Evolutionary conservation across 1,284 basidiomycete genomes (phyloP), one percentile per base, ranked within the genome.

Genomic region (Naganishia albida): DNA sequence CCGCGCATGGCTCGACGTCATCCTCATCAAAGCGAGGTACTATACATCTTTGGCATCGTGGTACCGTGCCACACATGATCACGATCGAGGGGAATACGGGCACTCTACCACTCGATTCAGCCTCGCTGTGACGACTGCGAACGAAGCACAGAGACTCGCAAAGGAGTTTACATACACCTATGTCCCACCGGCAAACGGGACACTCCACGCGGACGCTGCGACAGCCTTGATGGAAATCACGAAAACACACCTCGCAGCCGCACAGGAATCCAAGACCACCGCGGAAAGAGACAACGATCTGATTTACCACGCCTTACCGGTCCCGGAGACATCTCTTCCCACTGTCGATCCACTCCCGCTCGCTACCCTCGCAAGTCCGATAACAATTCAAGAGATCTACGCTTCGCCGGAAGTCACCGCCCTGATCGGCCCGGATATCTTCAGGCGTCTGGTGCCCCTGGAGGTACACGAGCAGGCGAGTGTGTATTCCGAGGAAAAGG

Each of bases 401-500:
- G 86, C 87, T 20, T 85, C 89, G 28, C 86, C 91, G 0, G 94
- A 98, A 16, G 93, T 98, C 18, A 92, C 97, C 78, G 92, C 91
- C 78, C 86, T 94, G 51, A 95, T 99, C 69, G 95, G 96, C 0
- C 86, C 87, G 4, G 95, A 98, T 77, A 84, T 98, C 66, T 98
- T 99, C 78, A 78, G 87, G 67, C 85, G 87, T 46, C 85, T 99
- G 1, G 86, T 99, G 25, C 95, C 96, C 7, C 82, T 99, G 39
- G 91, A 90, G 68, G 93, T 99, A 4, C 94, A 98, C 77, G 93
- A 98, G 80, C 91, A 89, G 70, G 94, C 96, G 7, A 91, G 88
- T 65, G 87, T 99, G 18, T 99, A 99, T 79, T 95, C 92, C 1
- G 95, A 99, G 77, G 96, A 99, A 81, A 98, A 99, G 80, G 96